Evolutionary conservation across 2,329 filamentous ascomycete species (phyloP).

Genomic region (Pseudopyrenochaeta lycopersici): DNA sequence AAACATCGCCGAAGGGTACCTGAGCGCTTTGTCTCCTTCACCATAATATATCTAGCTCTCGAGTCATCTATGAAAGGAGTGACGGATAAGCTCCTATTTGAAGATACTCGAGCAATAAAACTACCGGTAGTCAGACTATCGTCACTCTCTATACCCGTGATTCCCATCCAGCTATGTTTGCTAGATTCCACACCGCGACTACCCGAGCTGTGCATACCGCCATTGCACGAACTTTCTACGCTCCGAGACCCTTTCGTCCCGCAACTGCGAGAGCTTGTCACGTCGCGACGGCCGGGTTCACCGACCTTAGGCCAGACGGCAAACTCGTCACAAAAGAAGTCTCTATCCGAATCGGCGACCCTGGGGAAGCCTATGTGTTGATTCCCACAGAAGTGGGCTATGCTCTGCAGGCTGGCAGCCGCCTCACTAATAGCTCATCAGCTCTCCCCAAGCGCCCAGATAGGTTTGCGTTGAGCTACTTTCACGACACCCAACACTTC

Average conservation of each 20-base stretch:
- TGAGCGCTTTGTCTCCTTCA: too few species aligned
- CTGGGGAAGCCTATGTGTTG: constrained; percentile 22
- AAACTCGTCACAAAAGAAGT: constrained; percentile 18
- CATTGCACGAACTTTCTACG: background rate
- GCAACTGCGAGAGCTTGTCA: constrained; percentile 19
- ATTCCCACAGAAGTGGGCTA: constrained; percentile 24
- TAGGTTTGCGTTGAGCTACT: background rate
- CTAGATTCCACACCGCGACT: background rate
- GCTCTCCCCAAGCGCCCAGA: background rate
- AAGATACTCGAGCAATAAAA: too few species aligned
- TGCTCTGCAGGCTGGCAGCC: constrained; percentile 18
- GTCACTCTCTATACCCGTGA: too few species aligned
- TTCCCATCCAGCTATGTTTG: constrained; percentile 3
- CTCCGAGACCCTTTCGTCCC: constrained; percentile 2
- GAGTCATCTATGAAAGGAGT: too few species aligned
- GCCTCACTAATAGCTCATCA: background rate
- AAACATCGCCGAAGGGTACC: too few species aligned
- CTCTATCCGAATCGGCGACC: constrained; percentile 19
- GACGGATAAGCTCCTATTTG: too few species aligned
- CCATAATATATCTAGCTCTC: too few species aligned
- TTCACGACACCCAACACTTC: background rate
- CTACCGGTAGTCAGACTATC: too few species aligned
- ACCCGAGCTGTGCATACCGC: constrained; percentile 1
- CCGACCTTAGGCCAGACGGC: constrained; percentile 13
- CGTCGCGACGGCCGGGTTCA: constrained; percentile 21